A percentile compares a stretch with the other conserved stretches of the same genome.
phyloP scores from a whole-genome alignment of 495 filamentous ascomycete genomes.

The Neurospora sp. region DNA sequence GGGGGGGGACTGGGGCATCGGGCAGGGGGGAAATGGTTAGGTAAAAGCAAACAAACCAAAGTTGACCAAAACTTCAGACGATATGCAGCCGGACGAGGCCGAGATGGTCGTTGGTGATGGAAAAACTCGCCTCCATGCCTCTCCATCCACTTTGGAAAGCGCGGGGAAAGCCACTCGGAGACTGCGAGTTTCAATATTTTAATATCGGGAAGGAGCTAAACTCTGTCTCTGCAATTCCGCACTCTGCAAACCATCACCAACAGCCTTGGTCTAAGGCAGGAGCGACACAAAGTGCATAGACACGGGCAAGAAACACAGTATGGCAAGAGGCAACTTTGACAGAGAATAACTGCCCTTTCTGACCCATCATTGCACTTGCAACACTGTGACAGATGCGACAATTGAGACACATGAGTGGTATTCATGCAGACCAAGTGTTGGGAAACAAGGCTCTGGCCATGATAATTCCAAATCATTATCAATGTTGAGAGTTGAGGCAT shows the following conservation, averaged over 20 bases:
- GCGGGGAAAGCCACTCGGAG: neutral
- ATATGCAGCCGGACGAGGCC: neutral
- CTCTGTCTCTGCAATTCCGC: neutral
- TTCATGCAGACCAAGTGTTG: neutral
- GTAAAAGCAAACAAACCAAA: neutral
- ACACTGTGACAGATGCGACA: neutral
- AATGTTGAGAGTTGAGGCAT: neutral
- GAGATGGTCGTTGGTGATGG: neutral
- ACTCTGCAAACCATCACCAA: neutral
- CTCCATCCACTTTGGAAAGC: neutral
- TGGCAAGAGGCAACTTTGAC: neutral
- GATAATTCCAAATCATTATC: neutral
- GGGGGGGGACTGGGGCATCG: neutral
- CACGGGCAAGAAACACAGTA: neutral
- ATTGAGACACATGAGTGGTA: neutral
- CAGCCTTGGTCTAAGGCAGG: neutral
- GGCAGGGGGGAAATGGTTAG: neutral
- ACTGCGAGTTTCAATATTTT: neutral
- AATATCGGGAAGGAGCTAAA: neutral
- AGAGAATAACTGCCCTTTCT: neutral
- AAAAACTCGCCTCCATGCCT: neutral
- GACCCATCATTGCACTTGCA: neutral
- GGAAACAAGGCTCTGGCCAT: neutral
- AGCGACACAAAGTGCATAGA: neutral
- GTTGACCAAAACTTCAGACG: neutral